Percentiles rank a stretch among this genome's conserved stretches.
phyloP scores from a whole-genome alignment of 805 yeast species.

The Wickerhamomyces chambardii region DNA sequence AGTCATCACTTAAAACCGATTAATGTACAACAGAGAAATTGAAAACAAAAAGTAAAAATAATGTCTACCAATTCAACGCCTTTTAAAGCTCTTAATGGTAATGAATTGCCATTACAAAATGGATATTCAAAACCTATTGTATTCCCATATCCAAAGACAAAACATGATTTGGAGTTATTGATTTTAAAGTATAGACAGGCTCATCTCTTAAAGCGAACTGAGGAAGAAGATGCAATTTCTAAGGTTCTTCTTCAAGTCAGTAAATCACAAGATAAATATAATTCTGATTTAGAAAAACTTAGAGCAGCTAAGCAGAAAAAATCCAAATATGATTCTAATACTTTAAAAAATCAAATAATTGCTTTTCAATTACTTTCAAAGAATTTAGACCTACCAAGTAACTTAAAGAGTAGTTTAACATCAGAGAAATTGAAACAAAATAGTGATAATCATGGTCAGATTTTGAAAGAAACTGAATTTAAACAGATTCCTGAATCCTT shows the following conservation, averaged over 20 bases:
- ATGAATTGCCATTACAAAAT: no score
- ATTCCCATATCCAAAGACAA: conserved; percentile 2
- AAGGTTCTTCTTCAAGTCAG: conserved; percentile 30
- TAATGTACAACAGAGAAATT: neutral
- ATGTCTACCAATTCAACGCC: conserved; percentile 1
- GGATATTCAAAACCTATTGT: neutral
- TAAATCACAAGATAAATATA: conserved; percentile 27
- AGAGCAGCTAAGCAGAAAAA: conserved; percentile 14
- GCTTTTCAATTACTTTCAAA: conserved; percentile 57
- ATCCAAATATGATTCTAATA: conserved; percentile 29
- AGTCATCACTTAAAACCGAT: no score
- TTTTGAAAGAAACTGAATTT: neutral
- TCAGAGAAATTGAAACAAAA: conserved; percentile 3
- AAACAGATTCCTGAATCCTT: conserved; percentile 17
- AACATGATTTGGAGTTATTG: conserved; percentile 9
- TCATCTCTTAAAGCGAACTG: conserved; percentile 4
- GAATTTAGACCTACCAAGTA: conserved; percentile 55
- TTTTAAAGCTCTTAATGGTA: neutral
- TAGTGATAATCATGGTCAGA: neutral
- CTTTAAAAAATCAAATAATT: conserved; percentile 49
- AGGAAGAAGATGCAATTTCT: conserved; percentile 36
- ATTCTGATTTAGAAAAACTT: conserved; percentile 18
- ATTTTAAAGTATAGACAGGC: conserved; percentile 10
- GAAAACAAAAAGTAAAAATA: neutral
- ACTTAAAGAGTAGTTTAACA: conserved; percentile 33